Conservation (phyloP, 2,329 filamentous ascomycete species). For the Alternaria viburni region DNA sequence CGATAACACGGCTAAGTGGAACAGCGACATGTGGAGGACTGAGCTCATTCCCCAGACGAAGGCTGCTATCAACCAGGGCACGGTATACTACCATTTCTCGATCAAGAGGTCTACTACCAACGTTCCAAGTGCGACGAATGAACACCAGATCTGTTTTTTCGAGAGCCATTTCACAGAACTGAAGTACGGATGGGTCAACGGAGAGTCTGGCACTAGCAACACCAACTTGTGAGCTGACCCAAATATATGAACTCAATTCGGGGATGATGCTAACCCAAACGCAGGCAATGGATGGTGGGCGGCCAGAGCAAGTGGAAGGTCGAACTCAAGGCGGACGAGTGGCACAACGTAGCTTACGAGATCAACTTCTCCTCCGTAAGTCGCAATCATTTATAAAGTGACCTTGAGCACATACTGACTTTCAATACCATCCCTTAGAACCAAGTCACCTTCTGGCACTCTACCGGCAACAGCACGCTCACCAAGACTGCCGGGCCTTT, state of each 20-base stretch:
- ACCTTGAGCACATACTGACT: too few species aligned
- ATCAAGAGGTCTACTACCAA: conserved; percentile 66
- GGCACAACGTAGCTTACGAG: conserved; percentile 79
- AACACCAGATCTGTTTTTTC: conserved; percentile 71
- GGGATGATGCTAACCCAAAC: background rate
- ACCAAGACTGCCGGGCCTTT: conserved; percentile 66
- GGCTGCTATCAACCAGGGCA: conserved; percentile 69
- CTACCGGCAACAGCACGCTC: conserved; percentile 65
- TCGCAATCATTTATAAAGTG: background rate
- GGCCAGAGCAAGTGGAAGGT: conserved; percentile 68
- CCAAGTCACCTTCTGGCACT: conserved; percentile 73
- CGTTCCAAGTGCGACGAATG: conserved; percentile 65
- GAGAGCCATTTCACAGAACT: conserved; percentile 78
- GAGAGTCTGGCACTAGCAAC: conserved; percentile 57
- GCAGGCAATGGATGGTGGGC: conserved; percentile 66
- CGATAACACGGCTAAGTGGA: conserved; percentile 69
- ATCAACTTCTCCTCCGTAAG: conserved; percentile 66
- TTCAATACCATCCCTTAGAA: conserved; percentile 15
- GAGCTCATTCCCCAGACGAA: conserved; percentile 76
- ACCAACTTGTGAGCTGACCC: conserved; percentile 52
- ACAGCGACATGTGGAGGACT: conserved; percentile 76
- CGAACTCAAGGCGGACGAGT: conserved; percentile 66
- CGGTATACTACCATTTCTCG: conserved; percentile 75
- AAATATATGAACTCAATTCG: too few species aligned
- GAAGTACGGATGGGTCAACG: conserved; percentile 69